Evolutionary conservation across 2,329 filamentous ascomycete species (phyloP), one percentile per base, ranked within the genome.

Genomic region (Claviceps citrina): DNA sequence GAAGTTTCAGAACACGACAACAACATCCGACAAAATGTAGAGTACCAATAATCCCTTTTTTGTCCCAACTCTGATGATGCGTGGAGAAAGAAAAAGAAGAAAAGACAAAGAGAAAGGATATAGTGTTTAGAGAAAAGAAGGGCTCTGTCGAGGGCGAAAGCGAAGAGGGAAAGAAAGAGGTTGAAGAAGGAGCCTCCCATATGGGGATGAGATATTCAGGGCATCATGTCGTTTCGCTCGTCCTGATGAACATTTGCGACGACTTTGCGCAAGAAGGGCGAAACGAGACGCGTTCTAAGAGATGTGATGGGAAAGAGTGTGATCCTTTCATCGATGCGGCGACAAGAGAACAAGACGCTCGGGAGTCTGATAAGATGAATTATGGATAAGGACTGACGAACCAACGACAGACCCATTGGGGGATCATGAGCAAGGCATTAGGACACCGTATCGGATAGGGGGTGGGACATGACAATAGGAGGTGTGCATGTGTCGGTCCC

Each of bases 401-500:
- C 16, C 7, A 10, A 41, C 13, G 25, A 40, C 27, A 32, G 9
- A 22, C n/a, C n/a, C n/a, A n/a, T n/a, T 31, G 31, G 30, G 36
- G 10, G 3, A n/a, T 31, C 36, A 48, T 45, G 49, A 38, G 43
- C 44, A 42, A 44, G 46, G 30, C n/a, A 39, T 43, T 20, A 50
- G 52, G 58, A 57, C 55, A 56, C 55, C 54, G 28, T 12, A 13
- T 8, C 16, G 31, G 46, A 19, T 43, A 48, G 51, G 50, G 47
- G 53, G 56, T 51, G 5, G 8, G 46, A 49, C 49, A 56, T 50
- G 22, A 36, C 25, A 50, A 49, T 48, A 44, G 47, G 38, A 51
- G 47, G 51, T 46, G 44, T 57, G n/a, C n/a, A n/a, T n/a, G n/a
- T 49, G 56, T 15, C 51, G 41, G 54, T 54, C 51, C 51, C 53